Percentiles rank a stretch among this genome's conserved stretches.
These are phyloP conservation scores for Teratosphaeria epicoccoides DNA, from an alignment of 2,329 filamentous ascomycete species.

Conservation along the genomic window DNA sequence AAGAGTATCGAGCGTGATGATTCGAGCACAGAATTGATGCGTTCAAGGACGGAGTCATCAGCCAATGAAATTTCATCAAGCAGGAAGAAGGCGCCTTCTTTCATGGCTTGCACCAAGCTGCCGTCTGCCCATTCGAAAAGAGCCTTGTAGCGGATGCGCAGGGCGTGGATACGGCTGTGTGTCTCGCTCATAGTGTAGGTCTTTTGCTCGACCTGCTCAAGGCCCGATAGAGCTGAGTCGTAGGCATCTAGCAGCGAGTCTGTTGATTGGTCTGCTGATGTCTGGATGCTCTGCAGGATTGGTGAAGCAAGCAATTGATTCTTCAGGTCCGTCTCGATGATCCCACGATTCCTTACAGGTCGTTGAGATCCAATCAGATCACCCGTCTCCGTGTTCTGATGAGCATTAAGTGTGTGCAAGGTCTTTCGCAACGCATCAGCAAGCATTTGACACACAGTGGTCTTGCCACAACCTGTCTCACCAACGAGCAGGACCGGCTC, in stretches of 20 bases:
- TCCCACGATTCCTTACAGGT: constrained; percentile 74
- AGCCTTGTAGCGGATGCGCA: constrained; percentile 59
- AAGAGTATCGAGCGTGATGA: constrained; percentile 74
- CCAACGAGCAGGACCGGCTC: constrained; percentile 91
- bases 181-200: constrained; percentile 6
- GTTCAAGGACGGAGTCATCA: constrained; percentile 91
- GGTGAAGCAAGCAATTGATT: constrained; percentile 46
- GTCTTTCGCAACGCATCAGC: constrained; percentile 67
- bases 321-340: constrained; percentile 55
- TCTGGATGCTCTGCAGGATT: constrained; percentile 11
- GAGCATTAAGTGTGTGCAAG: constrained; percentile 86
- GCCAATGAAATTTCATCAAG: constrained; percentile 96
- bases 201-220: constrained; percentile 9
- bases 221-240: constrained; percentile 35
- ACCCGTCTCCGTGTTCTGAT: constrained; percentile 95
- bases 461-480: constrained; percentile 96
- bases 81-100: constrained; percentile 76
- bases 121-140: constrained; percentile 96
- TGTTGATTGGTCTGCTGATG: constrained; percentile 25
- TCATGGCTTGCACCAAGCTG: constrained; percentile 89
- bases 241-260: constrained; percentile 52
- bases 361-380: constrained; percentile 93
- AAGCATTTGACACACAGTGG: constrained; percentile 85
- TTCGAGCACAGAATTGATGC: constrained; percentile 92
- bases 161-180: constrained; percentile 30